Evolutionary conservation across 2,329 filamentous ascomycete species (phyloP), one percentile per base, ranked within the genome.

Genomic region (Pezicula carpinea): DNA sequence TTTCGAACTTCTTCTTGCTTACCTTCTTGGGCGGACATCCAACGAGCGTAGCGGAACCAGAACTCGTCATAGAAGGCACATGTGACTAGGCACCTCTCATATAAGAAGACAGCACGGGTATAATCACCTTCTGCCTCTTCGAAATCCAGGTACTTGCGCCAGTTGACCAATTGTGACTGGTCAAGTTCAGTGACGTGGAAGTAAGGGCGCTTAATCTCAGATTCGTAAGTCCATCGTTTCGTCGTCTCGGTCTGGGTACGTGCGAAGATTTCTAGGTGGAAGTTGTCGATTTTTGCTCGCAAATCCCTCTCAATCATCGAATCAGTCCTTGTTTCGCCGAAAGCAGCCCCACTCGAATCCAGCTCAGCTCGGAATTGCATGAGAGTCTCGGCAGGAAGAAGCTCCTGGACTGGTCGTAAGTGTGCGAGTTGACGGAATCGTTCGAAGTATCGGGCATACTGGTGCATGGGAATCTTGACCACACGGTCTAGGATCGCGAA

Each of bases 1-100:
- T 89, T 91, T 48, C 93, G 85, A 5, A 92, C 85, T 62, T 96
- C 91, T 64, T 96, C 89, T 39, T 90, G 83, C 65, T 95, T 96
- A 56, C 76, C 82, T 2, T 80, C 70, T 62, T 95, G 88, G 0
- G 82, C 82, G 49, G 79, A 76, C 87, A 96, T 95, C 93, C 93
- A 99, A 34, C 92, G 78, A 14, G 87, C 89, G 67, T 96, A 99
- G n/a, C 93, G 86, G 60, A 95, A 82, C 93, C 93, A 99, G 67
- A 97, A 95, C 63, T 97, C 92, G 42, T 97, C 92, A 63, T 99
- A 96, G 56, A 95, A 86, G 14, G 93, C 92, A 60, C 89, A 95
- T 0, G 89, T 92, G 31, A 96, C 89, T 44, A 99, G 69, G 59
- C 91, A 97, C 43, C 93, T 84, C 71, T 99, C 93, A 64, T 99